Evolutionary conservation across 2,329 filamentous ascomycete species (phyloP), one percentile per base, ranked within the genome.

Genomic region (Sarocladium brachiariae): DNA sequence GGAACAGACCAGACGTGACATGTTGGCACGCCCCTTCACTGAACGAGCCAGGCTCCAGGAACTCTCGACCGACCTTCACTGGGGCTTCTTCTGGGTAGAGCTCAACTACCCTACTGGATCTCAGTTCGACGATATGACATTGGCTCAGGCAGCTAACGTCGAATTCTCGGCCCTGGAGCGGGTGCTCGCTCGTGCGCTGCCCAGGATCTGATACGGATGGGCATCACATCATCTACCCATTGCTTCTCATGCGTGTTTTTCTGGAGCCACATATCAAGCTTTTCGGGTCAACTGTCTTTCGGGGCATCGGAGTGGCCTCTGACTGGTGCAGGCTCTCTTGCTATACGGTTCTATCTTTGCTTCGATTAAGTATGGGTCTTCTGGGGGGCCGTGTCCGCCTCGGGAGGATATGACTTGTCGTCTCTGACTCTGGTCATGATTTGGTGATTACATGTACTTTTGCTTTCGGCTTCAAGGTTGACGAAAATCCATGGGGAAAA

Each of bases 61-160:
- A 19, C 57, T 58, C 21, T 59, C 61, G 21, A 73, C 70, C 0
- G 67, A 72, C 53, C 61, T 64, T 45, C 72, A 78, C 63, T 78
- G 77, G 65, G 76, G 78, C 13, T 77, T 71, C 60, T 72, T 77
- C 57, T 77, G 72, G 67, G 64, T 69, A 25, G 73, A 78, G 58
- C 57, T 77, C 18, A 61, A 64, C 31, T 70, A 73, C 51, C 68
- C 66, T 4, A 54, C 58, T 19, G 72, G 74, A 1, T 58, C 57
- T 1, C 58, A 53, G 0, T 76, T 78, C 51, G 76, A 79, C 53
- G 55, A 65, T 21, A 65, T 77, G 66, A 75, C 72, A 5, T 67
- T 83, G 2, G 65, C 67, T 1, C 59, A 74, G 34, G 69, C 71
- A 10, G 74, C 73, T 2, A 54, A 62, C 4, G 55, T 60, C 11